Base-by-base conservation (phyloP, 345 rosid species). In the Eucalyptus decipiens region DNA sequence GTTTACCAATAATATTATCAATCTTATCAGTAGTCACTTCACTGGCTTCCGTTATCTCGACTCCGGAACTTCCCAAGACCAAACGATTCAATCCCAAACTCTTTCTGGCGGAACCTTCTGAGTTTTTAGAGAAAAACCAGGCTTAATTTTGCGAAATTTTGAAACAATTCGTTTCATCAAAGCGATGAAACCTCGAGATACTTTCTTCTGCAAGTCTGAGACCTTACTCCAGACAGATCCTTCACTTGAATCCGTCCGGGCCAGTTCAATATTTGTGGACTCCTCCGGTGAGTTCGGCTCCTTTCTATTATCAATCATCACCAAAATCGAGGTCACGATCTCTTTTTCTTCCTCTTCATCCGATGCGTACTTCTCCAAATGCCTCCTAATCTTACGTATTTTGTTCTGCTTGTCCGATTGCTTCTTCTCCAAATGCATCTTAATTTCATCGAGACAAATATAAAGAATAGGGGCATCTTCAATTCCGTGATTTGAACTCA, bases 301-400 rank as follows among this genome's bases (percentile, higher is more conserved):
- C 23, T 51, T 18, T 51, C 23, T 51, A 51, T 51, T 17, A 18
- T 51, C 56, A 51, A 51, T 51, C 56, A 51, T 18, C 23, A 18
- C 56, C 56, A 6, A 69, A 69, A 69, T 69, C 99, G 98, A 97
- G 15, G 92, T 98, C 21, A 91, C 93, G 8, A 97, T 90, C 24
- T 95, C 95, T 40, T 89, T 91, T 51, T 92, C 96, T 42, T 93
- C 81, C 80, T 96, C 92, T 13, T 97, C 97, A 37, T 95, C 96
- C 88, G 7, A 69, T 34, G 0, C 13, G 42, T 34, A 17, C 43
- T 32, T 18, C 43, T 17, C 12, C 80, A 69, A 8, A 69, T 34
- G 80, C 42, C 8, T 18, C 37, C 9, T n/a, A 15, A n/a, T n/a
- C 37, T 11, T n/a, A 14, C 37, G 18, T 30, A 30, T 65, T 2